Conservation (phyloP, 23 red algal genomes). For the Gracilaria gracilis region DNA sequence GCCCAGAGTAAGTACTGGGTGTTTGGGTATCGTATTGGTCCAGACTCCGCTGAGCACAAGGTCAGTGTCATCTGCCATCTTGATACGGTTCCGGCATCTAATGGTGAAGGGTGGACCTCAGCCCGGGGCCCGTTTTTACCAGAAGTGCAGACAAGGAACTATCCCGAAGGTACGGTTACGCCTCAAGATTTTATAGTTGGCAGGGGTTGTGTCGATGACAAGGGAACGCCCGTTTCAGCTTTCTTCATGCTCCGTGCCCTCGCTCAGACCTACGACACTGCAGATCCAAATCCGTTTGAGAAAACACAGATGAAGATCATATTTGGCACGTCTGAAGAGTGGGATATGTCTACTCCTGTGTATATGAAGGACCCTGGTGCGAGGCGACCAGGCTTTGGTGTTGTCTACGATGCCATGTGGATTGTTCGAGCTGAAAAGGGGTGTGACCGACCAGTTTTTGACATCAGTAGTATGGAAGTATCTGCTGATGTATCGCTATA, state of each 20-base stretch:
- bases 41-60: constrained; percentile 36
- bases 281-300: constrained; percentile 17
- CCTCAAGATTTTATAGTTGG: constrained; percentile 47
- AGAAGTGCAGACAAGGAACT: not conserved
- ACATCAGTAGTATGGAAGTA: constrained; percentile 3
- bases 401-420: constrained; percentile 63
- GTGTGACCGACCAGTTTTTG: constrained; percentile 45
- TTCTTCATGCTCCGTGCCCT: constrained; percentile 45
- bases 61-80: constrained; percentile 56
- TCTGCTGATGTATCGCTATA: constrained; percentile 18
- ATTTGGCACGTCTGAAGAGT: constrained; percentile 54
- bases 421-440: constrained; percentile 56
- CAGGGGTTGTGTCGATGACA: constrained; percentile 51
- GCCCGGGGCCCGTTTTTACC: constrained; percentile 40
- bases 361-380: constrained; percentile 33
- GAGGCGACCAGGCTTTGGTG: constrained; percentile 30
- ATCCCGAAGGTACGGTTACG: constrained; percentile 5
- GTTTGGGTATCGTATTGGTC: constrained; percentile 49
- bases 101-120: constrained; percentile 29
- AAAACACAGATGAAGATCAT: constrained; percentile 50
- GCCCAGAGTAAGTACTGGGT: constrained; percentile 21
- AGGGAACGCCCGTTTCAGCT: constrained; percentile 45
- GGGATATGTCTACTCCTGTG: constrained; percentile 50
- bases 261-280: constrained; percentile 21
- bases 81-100: constrained; percentile 46